A percentile compares a stretch with the other conserved stretches of the same genome.
Conservation (phyloP, 164 flowering plant genomes). For the Umbellularia californica region DNA sequence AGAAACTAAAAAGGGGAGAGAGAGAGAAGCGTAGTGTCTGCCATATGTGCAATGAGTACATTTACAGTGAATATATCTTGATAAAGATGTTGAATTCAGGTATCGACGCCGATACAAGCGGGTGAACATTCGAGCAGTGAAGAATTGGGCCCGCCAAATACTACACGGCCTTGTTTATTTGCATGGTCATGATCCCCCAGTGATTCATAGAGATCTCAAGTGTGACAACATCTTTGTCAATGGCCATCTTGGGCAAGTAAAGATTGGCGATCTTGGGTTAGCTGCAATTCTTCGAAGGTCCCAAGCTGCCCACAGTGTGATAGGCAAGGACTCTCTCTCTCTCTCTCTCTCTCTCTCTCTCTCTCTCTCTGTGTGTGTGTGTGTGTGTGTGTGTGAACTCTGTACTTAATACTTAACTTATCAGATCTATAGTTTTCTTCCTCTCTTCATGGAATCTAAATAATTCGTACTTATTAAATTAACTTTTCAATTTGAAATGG, state of each 20-base stretch:
- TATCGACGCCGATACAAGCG: slow-evolving; percentile 54
- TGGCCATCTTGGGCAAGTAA: slow-evolving; percentile 91
- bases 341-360: slow-evolving; percentile 6
- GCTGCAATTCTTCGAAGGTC: slow-evolving; percentile 74
- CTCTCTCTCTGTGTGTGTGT: too few relatives aligned
- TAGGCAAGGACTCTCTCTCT: slow-evolving; percentile 34
- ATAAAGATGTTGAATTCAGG: slow-evolving; percentile 28
- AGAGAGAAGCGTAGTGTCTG: not conserved
- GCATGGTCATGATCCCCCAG: slow-evolving; percentile 81
- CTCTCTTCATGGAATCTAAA: too few relatives aligned
- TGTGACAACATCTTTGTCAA: slow-evolving; percentile 94
- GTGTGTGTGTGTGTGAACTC: too few relatives aligned
- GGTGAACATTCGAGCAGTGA: slow-evolving; percentile 63
- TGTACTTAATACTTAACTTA: too few relatives aligned
- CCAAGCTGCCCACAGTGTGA: slow-evolving; percentile 81
- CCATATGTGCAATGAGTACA: not conserved
- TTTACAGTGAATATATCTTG: not conserved
- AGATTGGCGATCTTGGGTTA: slow-evolving; percentile 89
- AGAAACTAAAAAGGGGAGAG: not conserved
- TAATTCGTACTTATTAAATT: too few relatives aligned
- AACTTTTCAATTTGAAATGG: too few relatives aligned
- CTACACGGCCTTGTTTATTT: slow-evolving; percentile 70
- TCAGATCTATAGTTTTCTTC: too few relatives aligned
- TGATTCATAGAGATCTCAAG: slow-evolving; percentile 93
- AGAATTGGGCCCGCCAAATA: slow-evolving; percentile 90